Evolutionary conservation across 306 rosid species (phyloP), one percentile per base, ranked within the genome.

Genomic region (Vachellia collinsii): DNA sequence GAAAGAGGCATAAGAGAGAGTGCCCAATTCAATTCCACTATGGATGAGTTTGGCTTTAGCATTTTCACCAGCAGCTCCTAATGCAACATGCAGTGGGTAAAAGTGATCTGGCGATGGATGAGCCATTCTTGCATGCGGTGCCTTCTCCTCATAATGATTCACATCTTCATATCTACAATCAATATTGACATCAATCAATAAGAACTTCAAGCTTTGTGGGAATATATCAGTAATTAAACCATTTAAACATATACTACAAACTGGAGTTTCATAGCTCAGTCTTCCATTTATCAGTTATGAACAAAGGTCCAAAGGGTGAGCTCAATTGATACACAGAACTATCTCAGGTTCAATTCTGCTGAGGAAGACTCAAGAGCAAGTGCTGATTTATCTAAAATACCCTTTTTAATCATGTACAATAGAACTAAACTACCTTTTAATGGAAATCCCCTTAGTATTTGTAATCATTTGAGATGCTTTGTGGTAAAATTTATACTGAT

Each of bases 61-160:
- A 59, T 77, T 42, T 47, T 66, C 88, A 42, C 97, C 94, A 3
- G 97, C 94, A 6, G 98, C 97, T 19, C 97, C 98, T 61, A 88
- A 80, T 16, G 98, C 98, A 17, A 94, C 92, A 7, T 92, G 94
- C 74, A 94, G 67, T 0, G 98, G 98, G 59, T 70, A 94, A 53
- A 94, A 86, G 59, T 94, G 98, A 69, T 94, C 98, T 0, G 97
- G 94, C 83, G 76, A 76, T 0, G 97, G 98, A 73, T 91, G 98
- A 43, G 97, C 93, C 89, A n/a, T 86, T 74, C 65, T 94, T 0
- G 94, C 94, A 72, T 88, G 70, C 1, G 97, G 98, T 0, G 97
- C 97, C 81, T 88, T 92, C 81, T 81, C 74, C 19, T 86, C 88
- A 54, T 81, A 94, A 8, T 84, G 85, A 43, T 91, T 94, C 77